Evolutionary conservation across 257 asterid species (phyloP).

Genomic region (Solanum sparsipilum): DNA sequence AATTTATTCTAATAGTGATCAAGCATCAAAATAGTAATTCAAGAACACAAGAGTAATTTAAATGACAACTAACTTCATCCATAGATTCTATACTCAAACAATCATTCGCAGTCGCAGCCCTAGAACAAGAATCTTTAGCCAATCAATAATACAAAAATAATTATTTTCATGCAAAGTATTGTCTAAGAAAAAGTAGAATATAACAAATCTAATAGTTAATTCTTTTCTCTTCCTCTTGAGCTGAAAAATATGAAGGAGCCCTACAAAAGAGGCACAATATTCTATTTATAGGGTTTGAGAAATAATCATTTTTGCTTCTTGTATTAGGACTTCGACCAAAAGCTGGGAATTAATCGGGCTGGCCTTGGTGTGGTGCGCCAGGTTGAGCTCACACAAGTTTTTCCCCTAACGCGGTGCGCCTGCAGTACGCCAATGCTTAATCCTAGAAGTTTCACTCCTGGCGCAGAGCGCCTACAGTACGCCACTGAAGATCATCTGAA

Average conservation of each 20-base stretch:
- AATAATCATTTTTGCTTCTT: not conserved
- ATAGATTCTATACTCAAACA: not conserved
- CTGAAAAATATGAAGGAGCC: not conserved
- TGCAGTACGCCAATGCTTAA: no score
- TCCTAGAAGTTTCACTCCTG: not conserved
- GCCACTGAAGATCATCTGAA: not conserved
- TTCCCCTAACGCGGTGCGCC: accelerated
- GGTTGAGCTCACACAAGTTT: not conserved
- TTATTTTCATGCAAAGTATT: not conserved
- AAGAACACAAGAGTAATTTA: not conserved
- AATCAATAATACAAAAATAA: not conserved
- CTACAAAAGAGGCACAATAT: not conserved
- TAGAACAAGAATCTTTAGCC: not conserved
- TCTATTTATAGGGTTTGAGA: not conserved
- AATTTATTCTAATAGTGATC: no score
- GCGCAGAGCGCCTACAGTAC: not conserved
- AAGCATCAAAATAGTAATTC: no score
- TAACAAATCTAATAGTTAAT: no score
- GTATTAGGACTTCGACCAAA: not conserved
- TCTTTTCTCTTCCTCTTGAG: not conserved
- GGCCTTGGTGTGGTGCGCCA: no score
- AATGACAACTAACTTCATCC: not conserved
- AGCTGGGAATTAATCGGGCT: no score
- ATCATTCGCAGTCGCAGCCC: not conserved
- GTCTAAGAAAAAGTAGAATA: not conserved